Evolutionary conservation across 495 filamentous ascomycete genomes (phyloP).

Genomic region (Penicillium antarcticum): DNA sequence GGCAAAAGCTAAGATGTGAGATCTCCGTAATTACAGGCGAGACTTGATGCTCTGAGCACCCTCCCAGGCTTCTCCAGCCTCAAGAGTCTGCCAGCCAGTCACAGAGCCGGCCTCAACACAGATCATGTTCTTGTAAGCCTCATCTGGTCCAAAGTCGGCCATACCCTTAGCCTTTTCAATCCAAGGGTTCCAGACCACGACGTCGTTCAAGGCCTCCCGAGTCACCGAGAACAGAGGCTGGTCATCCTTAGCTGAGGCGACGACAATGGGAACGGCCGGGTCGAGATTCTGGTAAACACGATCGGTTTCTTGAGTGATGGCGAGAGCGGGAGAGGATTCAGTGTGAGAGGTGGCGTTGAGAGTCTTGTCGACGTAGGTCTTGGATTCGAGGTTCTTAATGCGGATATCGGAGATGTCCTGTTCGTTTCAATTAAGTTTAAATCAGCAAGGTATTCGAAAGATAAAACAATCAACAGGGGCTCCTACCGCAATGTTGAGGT

Average conservation of each 20-base stretch:
- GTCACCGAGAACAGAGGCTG: slow-evolving; percentile 64
- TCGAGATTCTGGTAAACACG: slow-evolving; percentile 73
- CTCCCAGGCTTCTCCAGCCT: slow-evolving; percentile 84
- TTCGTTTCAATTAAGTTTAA: neutral
- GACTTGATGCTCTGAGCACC: slow-evolving; percentile 73
- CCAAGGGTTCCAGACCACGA: slow-evolving; percentile 99
- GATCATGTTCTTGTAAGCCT: slow-evolving; percentile 87
- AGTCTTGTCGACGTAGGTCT: slow-evolving; percentile 80
- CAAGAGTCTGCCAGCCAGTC: slow-evolving; percentile 73
- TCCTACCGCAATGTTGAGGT: slow-evolving; percentile 74
- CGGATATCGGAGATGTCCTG: slow-evolving; percentile 72
- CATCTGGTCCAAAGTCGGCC: slow-evolving; percentile 83
- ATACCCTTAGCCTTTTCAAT: slow-evolving; percentile 74
- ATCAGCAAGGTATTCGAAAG: neutral
- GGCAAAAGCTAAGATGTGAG: neutral
- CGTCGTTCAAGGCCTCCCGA: slow-evolving; percentile 76
- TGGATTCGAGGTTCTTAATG: slow-evolving; percentile 68
- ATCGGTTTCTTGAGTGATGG: slow-evolving; percentile 74
- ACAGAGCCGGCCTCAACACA: slow-evolving; percentile 92
- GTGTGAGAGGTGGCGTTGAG: slow-evolving; percentile 54
- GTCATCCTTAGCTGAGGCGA: slow-evolving; percentile 57
- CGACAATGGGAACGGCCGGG: slow-evolving; percentile 43
- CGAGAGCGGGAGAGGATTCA: slow-evolving; percentile 50
- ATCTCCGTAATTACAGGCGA: slow-evolving; percentile 15
- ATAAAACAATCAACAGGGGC: neutral